Percentiles rank a stretch among this genome's conserved stretches.
Conservation (phyloP, 2,329 filamentous ascomycete genomes). For the Teratosphaeria gauchensis region DNA sequence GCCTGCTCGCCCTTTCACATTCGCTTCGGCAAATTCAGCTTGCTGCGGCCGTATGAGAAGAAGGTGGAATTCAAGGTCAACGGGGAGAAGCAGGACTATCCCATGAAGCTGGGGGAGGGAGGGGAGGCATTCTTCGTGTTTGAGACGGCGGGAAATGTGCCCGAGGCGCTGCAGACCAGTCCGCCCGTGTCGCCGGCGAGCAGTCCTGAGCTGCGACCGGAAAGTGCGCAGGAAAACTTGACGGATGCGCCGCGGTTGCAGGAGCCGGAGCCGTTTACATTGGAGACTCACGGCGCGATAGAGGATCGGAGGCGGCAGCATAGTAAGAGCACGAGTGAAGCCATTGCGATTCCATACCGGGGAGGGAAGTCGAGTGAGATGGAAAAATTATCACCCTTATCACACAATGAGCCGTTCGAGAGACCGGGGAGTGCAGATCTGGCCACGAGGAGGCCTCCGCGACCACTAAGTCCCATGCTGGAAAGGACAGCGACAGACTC, state of each 20-base stretch:
- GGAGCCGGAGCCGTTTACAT: conserved; percentile 61
- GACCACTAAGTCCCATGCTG: conserved; percentile 12
- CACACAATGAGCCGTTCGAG: conserved; percentile 8
- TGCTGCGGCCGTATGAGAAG: conserved; percentile 90
- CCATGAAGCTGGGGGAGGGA: conserved; percentile 96
- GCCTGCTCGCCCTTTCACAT: conserved; percentile 97
- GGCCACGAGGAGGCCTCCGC: background rate
- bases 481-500: conserved; percentile 48
- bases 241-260: conserved; percentile 40
- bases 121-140: conserved; percentile 99
- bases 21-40: conserved; percentile 95
- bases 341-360: conserved; percentile 12
- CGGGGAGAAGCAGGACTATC: conserved; percentile 78
- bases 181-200: conserved; percentile 82
- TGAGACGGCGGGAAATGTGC: conserved; percentile 83
- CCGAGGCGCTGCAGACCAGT: conserved; percentile 88
- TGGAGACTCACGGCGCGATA: conserved; percentile 39
- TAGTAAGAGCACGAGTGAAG: conserved; percentile 20
- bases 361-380: conserved; percentile 36
- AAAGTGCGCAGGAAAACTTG: conserved; percentile 5
- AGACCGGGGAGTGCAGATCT: conserved; percentile 14
- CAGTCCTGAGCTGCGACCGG: conserved; percentile 58
- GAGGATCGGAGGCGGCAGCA: conserved; percentile 6
- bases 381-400: conserved; percentile 28
- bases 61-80: conserved; percentile 99